Evolutionary conservation across 2,329 filamentous ascomycete genomes (phyloP).

Genomic region (Curvularia sp.): DNA sequence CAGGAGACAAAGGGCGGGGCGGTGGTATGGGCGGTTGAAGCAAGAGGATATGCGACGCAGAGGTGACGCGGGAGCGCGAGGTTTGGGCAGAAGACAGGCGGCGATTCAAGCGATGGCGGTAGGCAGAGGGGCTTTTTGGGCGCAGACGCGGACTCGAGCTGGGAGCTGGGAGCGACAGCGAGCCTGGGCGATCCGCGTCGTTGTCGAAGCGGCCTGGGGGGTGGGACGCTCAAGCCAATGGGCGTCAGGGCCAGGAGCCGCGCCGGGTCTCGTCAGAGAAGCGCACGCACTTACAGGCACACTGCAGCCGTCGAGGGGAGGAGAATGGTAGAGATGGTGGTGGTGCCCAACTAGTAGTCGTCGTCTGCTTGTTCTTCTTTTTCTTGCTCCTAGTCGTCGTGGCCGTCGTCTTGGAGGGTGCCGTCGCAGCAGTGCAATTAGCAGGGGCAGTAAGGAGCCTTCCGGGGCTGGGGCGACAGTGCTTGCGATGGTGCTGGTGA

Average conservation of each 20-base stretch:
- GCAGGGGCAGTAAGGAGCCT: not conserved
- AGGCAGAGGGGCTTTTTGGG: conserved; percentile 36
- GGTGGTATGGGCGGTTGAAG: conserved; percentile 9
- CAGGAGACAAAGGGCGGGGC: conserved; percentile 13
- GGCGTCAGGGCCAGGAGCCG: conserved; percentile 25
- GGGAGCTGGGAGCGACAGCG: conserved; percentile 20
- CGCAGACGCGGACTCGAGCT: conserved; percentile 29
- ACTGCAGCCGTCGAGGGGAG: conserved; percentile 2
- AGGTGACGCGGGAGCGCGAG: conserved; percentile 12
- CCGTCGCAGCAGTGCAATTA: not conserved
- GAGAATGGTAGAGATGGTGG: conserved; percentile 4
- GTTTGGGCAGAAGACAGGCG: conserved; percentile 33
- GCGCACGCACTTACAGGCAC: conserved; percentile 3
- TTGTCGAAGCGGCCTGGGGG: conserved; percentile 22
- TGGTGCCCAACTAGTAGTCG: conserved; percentile 6
- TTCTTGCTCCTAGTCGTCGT: not conserved
- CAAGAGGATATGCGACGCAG: not conserved
- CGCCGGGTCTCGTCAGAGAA: conserved; percentile 16
- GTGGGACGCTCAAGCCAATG: conserved; percentile 19
- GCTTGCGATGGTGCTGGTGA: not conserved
- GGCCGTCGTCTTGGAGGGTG: not conserved
- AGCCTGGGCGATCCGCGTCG: conserved; percentile 26
- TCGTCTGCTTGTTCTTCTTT: not conserved
- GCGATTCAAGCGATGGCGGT: conserved; percentile 38
- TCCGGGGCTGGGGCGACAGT: not conserved